phyloP scores from a whole-genome alignment of 805 yeast genomes.

The Yarrowia porcina region DNA sequence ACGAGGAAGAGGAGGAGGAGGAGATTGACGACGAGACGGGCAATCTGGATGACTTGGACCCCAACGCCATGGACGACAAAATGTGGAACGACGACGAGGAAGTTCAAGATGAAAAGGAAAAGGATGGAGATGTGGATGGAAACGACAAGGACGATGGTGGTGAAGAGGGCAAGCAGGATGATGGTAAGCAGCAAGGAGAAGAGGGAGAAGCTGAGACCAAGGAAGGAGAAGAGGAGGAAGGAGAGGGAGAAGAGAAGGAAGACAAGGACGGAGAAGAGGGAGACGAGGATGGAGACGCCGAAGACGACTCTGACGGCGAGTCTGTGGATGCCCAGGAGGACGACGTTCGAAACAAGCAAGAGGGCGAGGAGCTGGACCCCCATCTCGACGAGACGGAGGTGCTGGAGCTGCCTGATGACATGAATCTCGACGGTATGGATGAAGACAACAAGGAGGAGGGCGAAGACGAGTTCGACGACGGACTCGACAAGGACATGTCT shows the following conservation, averaged over 20 bases:
- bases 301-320: slow-evolving; percentile 46
- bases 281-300: slow-evolving; percentile 46
- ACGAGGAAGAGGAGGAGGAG: slow-evolving; percentile 56
- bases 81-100: slow-evolving; percentile 96
- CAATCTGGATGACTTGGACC: slow-evolving; percentile 84
- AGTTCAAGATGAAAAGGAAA: slow-evolving; percentile 72
- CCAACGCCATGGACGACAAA: slow-evolving; percentile 91
- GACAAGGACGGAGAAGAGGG: slow-evolving; percentile 43
- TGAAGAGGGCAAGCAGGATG: slow-evolving; percentile 36
- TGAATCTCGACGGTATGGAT: slow-evolving; percentile 79
- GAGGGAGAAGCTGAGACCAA: slow-evolving; percentile 32
- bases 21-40: slow-evolving; percentile 88
- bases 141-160: slow-evolving; percentile 45
- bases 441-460: slow-evolving; percentile 53
- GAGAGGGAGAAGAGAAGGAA: slow-evolving; percentile 40
- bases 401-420: slow-evolving; percentile 86
- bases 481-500: slow-evolving; percentile 34
- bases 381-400: slow-evolving; percentile 81
- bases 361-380: slow-evolving; percentile 69
- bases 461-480: slow-evolving; percentile 38
- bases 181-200: slow-evolving; percentile 28
- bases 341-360: slow-evolving; percentile 71
- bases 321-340: slow-evolving; percentile 50
- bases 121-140: slow-evolving; percentile 57
- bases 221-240: slow-evolving; percentile 38